Evolutionary conservation across 1,284 basidiomycete species (phyloP).

Genomic region (Phellopilus nigrolimitatus): DNA sequence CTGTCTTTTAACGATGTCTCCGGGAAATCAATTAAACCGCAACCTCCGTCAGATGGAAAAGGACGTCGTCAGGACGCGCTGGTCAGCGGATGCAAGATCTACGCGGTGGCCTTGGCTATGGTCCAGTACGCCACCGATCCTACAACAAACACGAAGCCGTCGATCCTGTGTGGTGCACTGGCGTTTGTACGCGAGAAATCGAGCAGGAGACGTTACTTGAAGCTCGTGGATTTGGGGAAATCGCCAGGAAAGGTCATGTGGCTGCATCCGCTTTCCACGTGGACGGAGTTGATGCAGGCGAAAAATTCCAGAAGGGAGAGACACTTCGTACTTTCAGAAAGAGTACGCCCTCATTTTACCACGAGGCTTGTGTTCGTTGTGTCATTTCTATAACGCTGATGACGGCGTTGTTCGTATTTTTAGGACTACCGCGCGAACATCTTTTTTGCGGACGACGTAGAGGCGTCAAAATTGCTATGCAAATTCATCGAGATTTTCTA

Average conservation of each 20-base stretch:
- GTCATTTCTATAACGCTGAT: neutral
- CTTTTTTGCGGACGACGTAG: slow-evolving; percentile 1
- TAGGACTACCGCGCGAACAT: neutral
- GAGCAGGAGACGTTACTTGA: neutral
- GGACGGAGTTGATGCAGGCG: neutral
- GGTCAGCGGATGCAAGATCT: neutral
- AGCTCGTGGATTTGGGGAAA: neutral
- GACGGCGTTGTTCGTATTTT: neutral
- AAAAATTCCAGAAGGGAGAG: neutral
- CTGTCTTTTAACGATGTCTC: too few relatives aligned
- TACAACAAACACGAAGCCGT: too few relatives aligned
- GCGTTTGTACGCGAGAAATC: neutral
- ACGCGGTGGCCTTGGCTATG: neutral
- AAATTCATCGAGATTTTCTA: neutral
- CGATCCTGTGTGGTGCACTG: too few relatives aligned
- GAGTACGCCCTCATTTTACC: neutral
- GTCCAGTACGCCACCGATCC: neutral
- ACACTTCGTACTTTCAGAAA: neutral
- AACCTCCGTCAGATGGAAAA: too few relatives aligned
- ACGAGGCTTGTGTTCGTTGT: neutral
- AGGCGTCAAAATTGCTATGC: neutral
- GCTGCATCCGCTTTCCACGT: neutral
- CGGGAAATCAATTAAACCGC: too few relatives aligned
- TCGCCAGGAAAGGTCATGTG: neutral
- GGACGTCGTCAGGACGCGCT: neutral